phyloP scores from a whole-genome alignment of 495 filamentous ascomycete genomes.

The Aspergillus incahuasiensis region DNA sequence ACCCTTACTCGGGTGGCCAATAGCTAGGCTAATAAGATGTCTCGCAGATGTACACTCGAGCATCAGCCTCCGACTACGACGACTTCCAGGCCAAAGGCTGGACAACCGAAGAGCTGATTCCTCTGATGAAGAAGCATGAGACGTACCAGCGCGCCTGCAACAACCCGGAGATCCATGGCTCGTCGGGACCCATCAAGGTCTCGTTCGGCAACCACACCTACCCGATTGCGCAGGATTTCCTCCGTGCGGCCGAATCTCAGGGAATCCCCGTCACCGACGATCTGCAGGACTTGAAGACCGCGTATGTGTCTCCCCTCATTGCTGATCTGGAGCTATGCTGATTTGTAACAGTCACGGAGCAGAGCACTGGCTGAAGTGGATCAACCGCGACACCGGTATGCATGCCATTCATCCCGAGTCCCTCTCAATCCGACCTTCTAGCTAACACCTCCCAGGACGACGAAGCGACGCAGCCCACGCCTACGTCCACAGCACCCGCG shows the following conservation, averaged over 20 bases:
- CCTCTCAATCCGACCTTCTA: neutral
- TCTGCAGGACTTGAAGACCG: slow-evolving; percentile 62
- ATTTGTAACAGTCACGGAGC: slow-evolving; percentile 25
- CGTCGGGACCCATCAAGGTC: slow-evolving; percentile 79
- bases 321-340: neutral
- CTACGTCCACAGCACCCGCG: slow-evolving; percentile 65
- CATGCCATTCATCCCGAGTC: neutral
- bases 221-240: slow-evolving; percentile 72
- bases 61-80: slow-evolving; percentile 78
- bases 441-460: slow-evolving; percentile 23
- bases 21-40: no score
- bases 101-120: slow-evolving; percentile 72
- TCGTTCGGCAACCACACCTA: slow-evolving; percentile 76
- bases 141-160: slow-evolving; percentile 75
- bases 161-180: slow-evolving; percentile 72
- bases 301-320: slow-evolving; percentile 33
- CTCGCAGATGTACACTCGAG: slow-evolving; percentile 81
- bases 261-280: slow-evolving; percentile 70
- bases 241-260: slow-evolving; percentile 72
- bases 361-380: slow-evolving; percentile 58
- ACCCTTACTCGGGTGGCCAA: no score
- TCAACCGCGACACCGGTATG: slow-evolving; percentile 57
- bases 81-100: slow-evolving; percentile 80
- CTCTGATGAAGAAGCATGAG: slow-evolving; percentile 80
- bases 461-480: slow-evolving; percentile 70